phyloP scores from a whole-genome alignment of 495 filamentous ascomycete species.

The Entonaema liquescens region DNA sequence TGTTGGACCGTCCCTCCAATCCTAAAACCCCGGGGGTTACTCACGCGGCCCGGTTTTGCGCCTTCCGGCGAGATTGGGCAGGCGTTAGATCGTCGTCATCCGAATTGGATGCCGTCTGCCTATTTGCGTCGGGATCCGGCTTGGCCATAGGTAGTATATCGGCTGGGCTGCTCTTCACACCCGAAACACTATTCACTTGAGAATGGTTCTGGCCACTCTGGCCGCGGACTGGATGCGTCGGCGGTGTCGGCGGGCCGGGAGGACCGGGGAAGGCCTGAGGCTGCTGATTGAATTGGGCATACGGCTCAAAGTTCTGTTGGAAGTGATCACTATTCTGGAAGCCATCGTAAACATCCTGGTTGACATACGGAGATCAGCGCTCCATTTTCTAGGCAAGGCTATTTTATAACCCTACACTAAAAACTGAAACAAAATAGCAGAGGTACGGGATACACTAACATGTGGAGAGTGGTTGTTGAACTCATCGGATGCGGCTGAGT shows the following conservation, averaged over 20 bases:
- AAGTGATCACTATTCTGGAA: slow-evolving; percentile 56
- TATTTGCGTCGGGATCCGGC: slow-evolving; percentile 47
- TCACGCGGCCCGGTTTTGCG: slow-evolving; percentile 96
- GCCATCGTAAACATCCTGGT: slow-evolving; percentile 57
- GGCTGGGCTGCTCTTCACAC: slow-evolving; percentile 34
- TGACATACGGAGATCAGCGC: slow-evolving; percentile 41
- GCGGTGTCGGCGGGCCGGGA: slow-evolving; percentile 58
- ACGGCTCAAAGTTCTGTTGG: slow-evolving; percentile 54
- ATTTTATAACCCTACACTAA: slow-evolving; percentile 13
- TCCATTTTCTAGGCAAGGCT: slow-evolving; percentile 22
- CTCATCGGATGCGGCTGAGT: slow-evolving; percentile 61
- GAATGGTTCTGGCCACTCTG: slow-evolving; percentile 39
- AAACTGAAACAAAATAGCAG: slow-evolving; percentile 32
- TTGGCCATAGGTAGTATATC: slow-evolving; percentile 52
- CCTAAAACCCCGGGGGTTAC: slow-evolving; percentile 47
- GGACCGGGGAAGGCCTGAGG: slow-evolving; percentile 51
- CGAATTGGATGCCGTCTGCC: slow-evolving; percentile 56
- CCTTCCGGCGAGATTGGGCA: slow-evolving; percentile 87
- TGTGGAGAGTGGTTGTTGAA: slow-evolving; percentile 63
- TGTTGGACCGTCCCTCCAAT: slow-evolving; percentile 3
- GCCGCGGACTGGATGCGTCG: slow-evolving; percentile 41
- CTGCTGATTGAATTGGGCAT: slow-evolving; percentile 52
- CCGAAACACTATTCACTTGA: slow-evolving; percentile 43
- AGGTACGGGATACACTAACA: slow-evolving; percentile 53
- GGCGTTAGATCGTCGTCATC: slow-evolving; percentile 73